Base-by-base conservation (phyloP, 176 grass and related monocot species). In the Pharus latifolius region DNA sequence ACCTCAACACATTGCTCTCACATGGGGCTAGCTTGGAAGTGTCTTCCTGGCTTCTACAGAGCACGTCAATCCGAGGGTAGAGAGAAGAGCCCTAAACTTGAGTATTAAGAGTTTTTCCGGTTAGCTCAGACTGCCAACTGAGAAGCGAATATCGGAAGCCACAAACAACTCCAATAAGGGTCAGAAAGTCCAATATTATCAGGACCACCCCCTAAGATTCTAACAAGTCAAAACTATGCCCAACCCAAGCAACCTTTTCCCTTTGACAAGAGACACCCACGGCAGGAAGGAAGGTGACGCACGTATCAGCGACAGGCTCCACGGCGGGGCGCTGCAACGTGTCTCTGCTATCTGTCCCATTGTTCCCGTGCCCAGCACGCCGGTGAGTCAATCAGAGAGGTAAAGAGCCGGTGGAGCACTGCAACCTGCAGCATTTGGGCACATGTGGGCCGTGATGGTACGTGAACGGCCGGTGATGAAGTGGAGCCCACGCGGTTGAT, bases 171-270 rank as follows among this genome's bases (percentile, higher is more conserved):
- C 52, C 19, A 43, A 28, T 28, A 22, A 44, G 29, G 27, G 13
- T 14, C 37, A 14, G 3, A 51, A 41, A 73, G 29, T 57, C 78
- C 76, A 30, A 35, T 38, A 67, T 46, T 63, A 72, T 54, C 78
- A 55, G 29, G 69, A 49, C 41, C 60, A 63, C 56, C 15, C 35
- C 22, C 7, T 20, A 16, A 57, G 73, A 77, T 83, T 77, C 80
- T 27, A 31, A 27, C 3, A 48, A 30, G 57, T 81, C 70, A 38
- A 42, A 16, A 1, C 43, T 15, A 0, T 0, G 3, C 19, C 43
- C 38, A 32, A 7, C 2, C 38, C 31, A 47, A 3, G 70, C 55
- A 10, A 72, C 70, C 18, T 49, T 74, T 67, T 75, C 70, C n/a
- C 24, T 2, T 69, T 49, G 12, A 56, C 60, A 31, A 43, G 49